Base-by-base conservation (phyloP, 106 monocot species). In the Cymbidium sinense region DNA sequence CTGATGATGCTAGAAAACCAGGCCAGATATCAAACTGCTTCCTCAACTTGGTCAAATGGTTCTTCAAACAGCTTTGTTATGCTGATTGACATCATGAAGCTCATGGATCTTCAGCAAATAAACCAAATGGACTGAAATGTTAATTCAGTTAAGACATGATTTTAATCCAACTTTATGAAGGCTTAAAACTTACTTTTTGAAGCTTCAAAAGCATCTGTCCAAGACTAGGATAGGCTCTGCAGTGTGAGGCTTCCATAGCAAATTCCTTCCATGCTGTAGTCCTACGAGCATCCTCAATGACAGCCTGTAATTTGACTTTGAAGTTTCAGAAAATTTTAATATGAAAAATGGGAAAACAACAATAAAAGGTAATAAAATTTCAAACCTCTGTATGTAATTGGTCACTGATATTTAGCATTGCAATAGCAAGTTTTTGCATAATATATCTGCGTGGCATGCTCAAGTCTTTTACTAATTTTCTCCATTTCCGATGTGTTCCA, bases 181-280 rank as follows among this genome's bases (percentile, higher is more conserved):
- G 74, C 15, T 43, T 83, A 19, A 75, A 43, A 67, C 39, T 83
- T 91, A 94, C 94, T 65, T 52, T 86, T 76, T 91, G 86, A 82
- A 94, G 87, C 85, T 87, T 94, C 76, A 91, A 73, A 31, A 94
- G 91, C 91, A 91, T 87, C 76, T 50, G 82, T 69, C 94, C 94
- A 75, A 94, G 91, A 76, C 89, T 87, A 82, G 85, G 47, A 81
- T 94, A 94, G 64, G 81, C 84, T 72, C 77, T 85, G 78, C 87
- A 87, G 3, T 20, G 75, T 67, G 94, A 91, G 77, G 91, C 87
- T 84, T 91, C 94, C 85, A 77, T 76, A 67, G 94, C 89, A 87
- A 94, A 94, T 39, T 83, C 85, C 75, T 89, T 91, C 94, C 94
- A 94, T 1, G 87, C 43, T 35, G 76, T 82, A 25, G 78, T 84